Percentiles rank a stretch among this genome's conserved stretches.
These are phyloP conservation scores for Pseudocercospora fijiensis DNA, from an alignment of 2,329 filamentous ascomycete species.

Conservation along the genomic window DNA sequence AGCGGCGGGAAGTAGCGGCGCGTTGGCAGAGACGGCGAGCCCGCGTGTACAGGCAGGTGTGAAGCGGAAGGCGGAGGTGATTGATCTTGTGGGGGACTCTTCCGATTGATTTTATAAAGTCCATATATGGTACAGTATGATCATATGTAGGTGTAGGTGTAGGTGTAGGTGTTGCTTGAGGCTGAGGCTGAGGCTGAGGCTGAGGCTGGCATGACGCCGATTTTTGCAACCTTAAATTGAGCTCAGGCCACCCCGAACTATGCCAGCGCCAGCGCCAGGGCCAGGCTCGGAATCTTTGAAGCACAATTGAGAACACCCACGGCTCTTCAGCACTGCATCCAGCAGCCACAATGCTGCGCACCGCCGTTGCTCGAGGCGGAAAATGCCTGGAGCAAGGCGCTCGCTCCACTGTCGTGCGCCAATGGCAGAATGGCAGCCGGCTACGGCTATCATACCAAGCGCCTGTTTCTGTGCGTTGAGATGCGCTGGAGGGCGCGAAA, in stretches of 20 bases:
- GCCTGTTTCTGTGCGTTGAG: not conserved
- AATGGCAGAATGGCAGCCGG: constrained; percentile 20
- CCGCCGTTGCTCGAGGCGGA: constrained; percentile 27
- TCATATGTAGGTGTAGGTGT: too few species aligned
- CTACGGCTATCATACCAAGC: constrained; percentile 8
- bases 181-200: too few species aligned
- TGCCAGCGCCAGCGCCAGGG: not conserved
- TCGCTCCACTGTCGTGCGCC: constrained; percentile 17
- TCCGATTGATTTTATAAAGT: too few species aligned
- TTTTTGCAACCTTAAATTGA: too few species aligned
- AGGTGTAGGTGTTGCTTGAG: too few species aligned
- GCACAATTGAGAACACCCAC: not conserved
- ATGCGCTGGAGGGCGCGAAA: not conserved
- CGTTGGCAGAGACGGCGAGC: not conserved
- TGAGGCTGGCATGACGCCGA: too few species aligned
- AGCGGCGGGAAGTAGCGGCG: not conserved
- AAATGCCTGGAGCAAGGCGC: constrained; percentile 20
- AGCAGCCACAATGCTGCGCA: constrained; percentile 26
- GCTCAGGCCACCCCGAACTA: not conserved
- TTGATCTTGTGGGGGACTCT: not conserved
- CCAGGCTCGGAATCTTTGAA: not conserved
- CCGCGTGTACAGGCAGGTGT: not conserved
- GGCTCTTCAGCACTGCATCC: not conserved
- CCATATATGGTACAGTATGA: too few species aligned
- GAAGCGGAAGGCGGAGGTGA: constrained; percentile 1